Evolutionary conservation across 352 stramenopile genomes (phyloP), one percentile per base, ranked within the genome.

Genomic region (Pythium scleroteichum): DNA sequence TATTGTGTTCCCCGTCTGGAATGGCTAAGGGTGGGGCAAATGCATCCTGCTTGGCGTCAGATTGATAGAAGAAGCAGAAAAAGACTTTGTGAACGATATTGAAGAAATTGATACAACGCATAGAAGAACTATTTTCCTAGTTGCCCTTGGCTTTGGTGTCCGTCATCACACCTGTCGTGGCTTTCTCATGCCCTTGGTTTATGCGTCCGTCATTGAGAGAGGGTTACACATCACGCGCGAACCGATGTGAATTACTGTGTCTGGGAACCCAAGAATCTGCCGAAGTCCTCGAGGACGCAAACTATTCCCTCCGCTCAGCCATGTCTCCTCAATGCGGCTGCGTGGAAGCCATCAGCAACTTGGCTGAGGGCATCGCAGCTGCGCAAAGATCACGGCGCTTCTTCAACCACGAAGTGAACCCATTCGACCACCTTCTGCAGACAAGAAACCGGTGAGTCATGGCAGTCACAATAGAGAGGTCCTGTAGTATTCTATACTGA

Each of bases 261-360:
- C n/a, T n/a, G n/a, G n/a, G n/a, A n/a, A n/a, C n/a, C n/a, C n/a
- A n/a, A n/a, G n/a, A n/a, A n/a, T n/a, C n/a, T n/a, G n/a, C n/a
- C n/a, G n/a, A n/a, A n/a, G n/a, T n/a, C n/a, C n/a, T n/a, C n/a
- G n/a, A n/a, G n/a, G n/a, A n/a, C n/a, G n/a, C n/a, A n/a, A n/a
- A n/a, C n/a, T n/a, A n/a, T n/a, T n/a, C n/a, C n/a, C n/a, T n/a
- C n/a, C n/a, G 29, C 10, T 35, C 29, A 35, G 49, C 49, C 49
- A 52, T 60, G 53, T 52, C 53, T 60, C 53, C 41, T 53, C 53
- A 60, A 35, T 60, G 53, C 53, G 51, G 53, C 53, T 60, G 53
- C 27, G 40, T 12, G 13, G 52, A 59, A 59, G 33, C n/a, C 47
- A n/a, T 40, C 33, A 17, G 2, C 22, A 8, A 33, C 23, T 0